Conservation (phyloP, 805 yeast species). For the Ogataea ramenticola region DNA sequence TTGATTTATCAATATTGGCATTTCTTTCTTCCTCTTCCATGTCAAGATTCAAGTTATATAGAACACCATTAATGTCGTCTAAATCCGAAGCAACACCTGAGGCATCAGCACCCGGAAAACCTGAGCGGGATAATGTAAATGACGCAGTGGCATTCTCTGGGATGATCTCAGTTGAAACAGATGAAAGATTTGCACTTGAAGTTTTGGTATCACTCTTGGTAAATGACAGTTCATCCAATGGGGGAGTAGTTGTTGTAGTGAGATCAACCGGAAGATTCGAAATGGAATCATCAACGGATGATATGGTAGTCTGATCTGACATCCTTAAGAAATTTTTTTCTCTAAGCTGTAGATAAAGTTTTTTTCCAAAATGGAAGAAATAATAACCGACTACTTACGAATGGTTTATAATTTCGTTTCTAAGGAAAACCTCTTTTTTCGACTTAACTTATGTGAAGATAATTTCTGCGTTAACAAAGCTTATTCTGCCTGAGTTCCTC, state of each 20-base stretch:
- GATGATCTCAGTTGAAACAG: conserved; percentile 2
- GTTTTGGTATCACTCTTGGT: conserved; percentile 2
- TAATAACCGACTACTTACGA: background rate
- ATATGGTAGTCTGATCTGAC: conserved; percentile 29
- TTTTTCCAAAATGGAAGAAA: background rate
- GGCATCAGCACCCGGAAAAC: background rate
- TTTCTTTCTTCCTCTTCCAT: conserved; percentile 9
- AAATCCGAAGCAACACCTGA: conserved; percentile 12
- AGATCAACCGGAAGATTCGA: conserved; percentile 12
- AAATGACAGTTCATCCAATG: conserved; percentile 19
- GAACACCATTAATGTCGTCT: conserved; percentile 40
- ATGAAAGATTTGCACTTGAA: background rate
- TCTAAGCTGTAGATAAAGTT: background rate
- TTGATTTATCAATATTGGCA: conserved; percentile 3
- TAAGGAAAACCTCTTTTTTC: background rate
- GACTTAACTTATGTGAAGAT: background rate
- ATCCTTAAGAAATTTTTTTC: conserved; percentile 1
- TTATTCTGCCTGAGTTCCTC: background rate
- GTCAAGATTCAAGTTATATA: conserved; percentile 38
- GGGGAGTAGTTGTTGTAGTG: conserved; percentile 26
- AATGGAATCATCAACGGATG: conserved; percentile 24
- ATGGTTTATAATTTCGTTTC: background rate
- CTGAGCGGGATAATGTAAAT: background rate
- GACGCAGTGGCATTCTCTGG: conserved; percentile 1
- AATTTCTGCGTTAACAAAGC: background rate